Base-by-base conservation (phyloP, 306 rosid species). In the Astragalus glycyphyllos region DNA sequence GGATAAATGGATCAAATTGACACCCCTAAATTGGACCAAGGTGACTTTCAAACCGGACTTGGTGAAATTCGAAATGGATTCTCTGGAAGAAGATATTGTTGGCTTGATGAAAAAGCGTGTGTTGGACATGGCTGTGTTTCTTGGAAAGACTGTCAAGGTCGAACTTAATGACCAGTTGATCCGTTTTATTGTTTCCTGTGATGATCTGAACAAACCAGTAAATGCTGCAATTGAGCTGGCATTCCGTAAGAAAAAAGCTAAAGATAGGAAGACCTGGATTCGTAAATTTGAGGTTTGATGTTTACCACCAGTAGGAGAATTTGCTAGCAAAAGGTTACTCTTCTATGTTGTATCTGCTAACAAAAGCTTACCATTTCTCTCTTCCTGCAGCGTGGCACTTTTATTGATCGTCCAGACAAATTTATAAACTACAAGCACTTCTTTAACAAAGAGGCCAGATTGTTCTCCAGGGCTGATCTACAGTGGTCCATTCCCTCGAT, bases 31-130 rank as follows among this genome's bases (percentile, higher is more conserved):
- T 20, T 20, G 99, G 99, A 94, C 99, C 32, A 86, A 82, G 82
- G 97, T 94, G 16, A 77, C 99, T 16, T 94, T 87, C 62, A 94
- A 91, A 83, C 99, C 99, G 0, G 97, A 94, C 72, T 77, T 94
- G 45, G 85, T 71, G 1, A 94, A 94, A 74, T 94, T 94, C 55
- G 77, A 83, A 66, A 94, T 91, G 99, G 63, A 83, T 4, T 84
- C 89, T 74, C 89, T 94, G 34, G 98, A 94, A 68, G 96, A 94
- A 6, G 98, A 94, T 14, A 97, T 90, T 29, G 97, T 94, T 53
- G 96, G 92, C n/a, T 74, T 94, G 64, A 94, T 94, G 98, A 89
- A 90, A 59, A 94, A 94, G 82, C 67, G 98, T 68, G 98, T 94
- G 5, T 5, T 94, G 64, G 98, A 94, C 77, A 47, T 94, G 86